Evolutionary conservation across 1,284 basidiomycete genomes (phyloP).

Genomic region (Agaricales sp.): DNA sequence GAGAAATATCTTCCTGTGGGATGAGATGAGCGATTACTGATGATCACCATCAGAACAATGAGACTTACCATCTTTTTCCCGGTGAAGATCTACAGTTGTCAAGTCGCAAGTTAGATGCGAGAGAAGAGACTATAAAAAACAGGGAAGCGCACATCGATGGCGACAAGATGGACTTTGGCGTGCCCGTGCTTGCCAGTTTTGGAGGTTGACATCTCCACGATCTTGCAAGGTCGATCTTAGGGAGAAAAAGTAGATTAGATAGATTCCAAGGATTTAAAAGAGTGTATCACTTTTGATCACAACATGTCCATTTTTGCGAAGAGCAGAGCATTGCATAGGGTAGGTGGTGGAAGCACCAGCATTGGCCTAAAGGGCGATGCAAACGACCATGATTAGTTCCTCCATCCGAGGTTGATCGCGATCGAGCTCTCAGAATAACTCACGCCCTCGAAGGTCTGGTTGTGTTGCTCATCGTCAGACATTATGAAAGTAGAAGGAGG

Average conservation of each 20-base stretch:
- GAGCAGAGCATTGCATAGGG: slow-evolving; percentile 97
- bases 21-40: background rate
- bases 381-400: slow-evolving; percentile 7
- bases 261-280: slow-evolving; percentile 6
- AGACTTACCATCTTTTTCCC: slow-evolving; percentile 77
- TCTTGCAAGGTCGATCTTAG: slow-evolving; percentile 93
- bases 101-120: too few species aligned
- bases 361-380: slow-evolving; percentile 33
- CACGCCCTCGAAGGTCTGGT: slow-evolving; percentile 68
- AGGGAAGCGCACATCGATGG: slow-evolving; percentile 80
- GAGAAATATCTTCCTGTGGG: slow-evolving; percentile 89
- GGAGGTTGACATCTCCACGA: slow-evolving; percentile 99
- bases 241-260: slow-evolving; percentile 7
- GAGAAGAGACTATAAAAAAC: too few species aligned
- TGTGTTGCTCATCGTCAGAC: slow-evolving; percentile 70
- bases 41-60: slow-evolving; percentile 7
- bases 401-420: slow-evolving; percentile 2
- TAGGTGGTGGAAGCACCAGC: slow-evolving; percentile 84
- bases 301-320: slow-evolving; percentile 92
- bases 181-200: slow-evolving; percentile 99
- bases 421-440: slow-evolving; percentile 6
- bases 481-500: slow-evolving; percentile 23
- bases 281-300: slow-evolving; percentile 76
- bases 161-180: slow-evolving; percentile 98
- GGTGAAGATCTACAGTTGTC: slow-evolving; percentile 89